Percentiles rank a stretch among this genome's conserved stretches.
Conservation (phyloP, 2,329 filamentous ascomycete species). For the Trichocomaceae sp. region DNA sequence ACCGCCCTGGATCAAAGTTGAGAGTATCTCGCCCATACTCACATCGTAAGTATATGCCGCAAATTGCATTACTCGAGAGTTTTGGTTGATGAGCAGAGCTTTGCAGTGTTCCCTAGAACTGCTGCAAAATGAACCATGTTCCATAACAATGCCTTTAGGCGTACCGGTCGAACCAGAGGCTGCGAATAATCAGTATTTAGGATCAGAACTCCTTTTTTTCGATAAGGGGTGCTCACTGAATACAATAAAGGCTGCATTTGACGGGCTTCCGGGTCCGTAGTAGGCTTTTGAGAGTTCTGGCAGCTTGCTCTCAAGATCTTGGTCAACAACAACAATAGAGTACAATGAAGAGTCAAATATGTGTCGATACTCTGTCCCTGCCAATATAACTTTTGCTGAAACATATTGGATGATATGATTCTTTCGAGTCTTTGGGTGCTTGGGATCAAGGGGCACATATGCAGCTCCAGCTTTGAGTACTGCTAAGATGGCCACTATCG, state of each 20-base stretch:
- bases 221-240: not conserved
- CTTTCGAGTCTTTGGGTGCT: not conserved
- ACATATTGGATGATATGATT: not conserved
- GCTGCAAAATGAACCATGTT: constrained; percentile 54
- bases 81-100: constrained; percentile 43
- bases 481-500: constrained; percentile 4
- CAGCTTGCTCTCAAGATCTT: not conserved
- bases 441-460: constrained; percentile 5
- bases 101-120: constrained; percentile 48
- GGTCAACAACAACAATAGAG: not conserved
- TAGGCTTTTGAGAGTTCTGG: not conserved
- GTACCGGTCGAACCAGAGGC: constrained; percentile 7
- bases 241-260: not conserved
- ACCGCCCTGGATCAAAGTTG: constrained; percentile 44
- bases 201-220: not conserved
- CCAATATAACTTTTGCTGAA: not conserved
- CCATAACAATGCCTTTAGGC: constrained; percentile 47
- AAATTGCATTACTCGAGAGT: constrained; percentile 55
- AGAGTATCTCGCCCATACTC: constrained; percentile 43
- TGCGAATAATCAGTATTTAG: not conserved
- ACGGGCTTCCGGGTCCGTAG: not conserved
- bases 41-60: constrained; percentile 48
- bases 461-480: constrained; percentile 6
- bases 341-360: not conserved
- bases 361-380: not conserved